phyloP scores from a whole-genome alignment of 1,284 basidiomycete species.

The Mycosarcoma mackinlayi region DNA sequence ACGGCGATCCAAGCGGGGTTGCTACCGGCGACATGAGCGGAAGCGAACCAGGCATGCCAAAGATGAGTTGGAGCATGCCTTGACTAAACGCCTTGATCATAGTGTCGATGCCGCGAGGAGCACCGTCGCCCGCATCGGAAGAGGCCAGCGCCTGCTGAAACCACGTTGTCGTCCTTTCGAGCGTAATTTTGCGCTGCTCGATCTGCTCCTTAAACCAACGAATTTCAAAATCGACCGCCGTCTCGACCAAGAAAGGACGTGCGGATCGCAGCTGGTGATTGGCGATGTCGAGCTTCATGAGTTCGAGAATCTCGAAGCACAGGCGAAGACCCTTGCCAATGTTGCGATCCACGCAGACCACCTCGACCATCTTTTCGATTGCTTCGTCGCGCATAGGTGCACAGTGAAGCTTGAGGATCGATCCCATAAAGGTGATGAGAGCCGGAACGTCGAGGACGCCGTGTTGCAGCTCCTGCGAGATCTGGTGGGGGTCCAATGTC shows the following conservation, averaged over 20 bases:
- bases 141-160: constrained; percentile 69
- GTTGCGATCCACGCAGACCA: constrained; percentile 49
- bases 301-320: constrained; percentile 90
- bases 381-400: constrained; percentile 89
- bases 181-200: constrained; percentile 71
- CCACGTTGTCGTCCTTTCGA: constrained; percentile 77
- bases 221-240: constrained; percentile 83
- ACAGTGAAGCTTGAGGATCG: constrained; percentile 87
- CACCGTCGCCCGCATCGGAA: neutral
- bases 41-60: constrained; percentile 73
- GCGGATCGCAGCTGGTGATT: constrained; percentile 92
- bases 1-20: constrained; percentile 68
- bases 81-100: constrained; percentile 73
- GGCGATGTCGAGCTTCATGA: constrained; percentile 96
- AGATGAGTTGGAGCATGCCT: constrained; percentile 79
- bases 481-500: constrained; percentile 73
- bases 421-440: constrained; percentile 82
- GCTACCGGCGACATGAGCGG: constrained; percentile 54
- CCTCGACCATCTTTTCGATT: constrained; percentile 82
- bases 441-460: constrained; percentile 82
- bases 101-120: constrained; percentile 57
- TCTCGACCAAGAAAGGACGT: constrained; percentile 83
- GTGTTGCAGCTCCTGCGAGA: constrained; percentile 82
- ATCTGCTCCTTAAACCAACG: constrained; percentile 78
- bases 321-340: constrained; percentile 81